A percentile compares a stretch with the other conserved stretches of the same genome.
phyloP scores from a whole-genome alignment of 306 rosid species.

The Chamaecrista fasciculata region DNA sequence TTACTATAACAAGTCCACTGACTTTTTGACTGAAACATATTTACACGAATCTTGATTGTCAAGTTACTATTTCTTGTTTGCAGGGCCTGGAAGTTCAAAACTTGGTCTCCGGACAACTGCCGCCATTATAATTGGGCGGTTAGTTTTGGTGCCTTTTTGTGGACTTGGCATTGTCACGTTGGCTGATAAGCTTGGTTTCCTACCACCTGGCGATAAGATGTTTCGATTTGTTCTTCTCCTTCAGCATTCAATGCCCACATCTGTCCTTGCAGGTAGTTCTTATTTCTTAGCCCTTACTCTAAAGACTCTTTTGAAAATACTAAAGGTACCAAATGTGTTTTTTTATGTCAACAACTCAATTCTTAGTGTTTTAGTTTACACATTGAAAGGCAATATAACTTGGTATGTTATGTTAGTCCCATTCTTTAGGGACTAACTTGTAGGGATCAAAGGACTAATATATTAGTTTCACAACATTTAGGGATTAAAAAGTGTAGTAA shows the following conservation, averaged over 20 bases:
- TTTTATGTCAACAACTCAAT: too few species aligned
- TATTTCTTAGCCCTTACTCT: background rate
- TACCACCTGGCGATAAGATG: slow-evolving; percentile 79
- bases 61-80: slow-evolving; percentile 36
- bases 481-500: too few species aligned
- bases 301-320: too few species aligned
- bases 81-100: slow-evolving; percentile 97
- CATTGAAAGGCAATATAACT: too few species aligned
- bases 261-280: slow-evolving; percentile 70
- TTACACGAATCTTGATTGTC: too few species aligned
- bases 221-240: slow-evolving; percentile 85
- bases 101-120: slow-evolving; percentile 83
- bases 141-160: slow-evolving; percentile 75
- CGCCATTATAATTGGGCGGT: slow-evolving; percentile 70
- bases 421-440: too few species aligned
- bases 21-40: slow-evolving; percentile 18
- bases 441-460: too few species aligned
- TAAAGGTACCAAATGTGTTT: too few species aligned
- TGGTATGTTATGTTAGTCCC: too few species aligned
- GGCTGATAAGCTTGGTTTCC: slow-evolving; percentile 92
- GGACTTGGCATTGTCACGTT: slow-evolving; percentile 81
- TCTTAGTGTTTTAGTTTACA: too few species aligned
- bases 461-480: too few species aligned
- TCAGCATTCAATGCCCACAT: slow-evolving; percentile 95
- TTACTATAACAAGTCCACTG: background rate